Base-by-base conservation (phyloP, 108 stramenopile species). In the Asterionellopsis glacialis region DNA sequence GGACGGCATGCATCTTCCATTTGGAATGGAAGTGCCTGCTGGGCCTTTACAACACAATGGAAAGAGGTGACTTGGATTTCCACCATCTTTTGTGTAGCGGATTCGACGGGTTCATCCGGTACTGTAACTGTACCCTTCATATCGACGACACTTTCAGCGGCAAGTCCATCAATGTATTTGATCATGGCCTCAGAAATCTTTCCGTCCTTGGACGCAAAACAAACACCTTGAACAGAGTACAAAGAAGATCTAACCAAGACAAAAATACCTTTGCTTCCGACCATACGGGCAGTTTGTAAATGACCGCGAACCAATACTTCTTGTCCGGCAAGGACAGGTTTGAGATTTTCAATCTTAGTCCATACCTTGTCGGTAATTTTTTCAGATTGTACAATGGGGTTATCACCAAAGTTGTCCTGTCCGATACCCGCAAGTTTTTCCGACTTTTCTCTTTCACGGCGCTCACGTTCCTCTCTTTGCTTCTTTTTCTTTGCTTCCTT, bases 1-100 rank as follows among this genome's bases (percentile, higher is more conserved):
- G 96, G 96, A 52, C 96, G 88, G 49, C 89, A 90, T 2, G 98
- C 98, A 78, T 99, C 98, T 43, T 94, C 98, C 84, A 99, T 95
- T 59, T 88, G 88, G 63, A 99, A 96, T 14, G 99, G 98, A 64
- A 98, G 79, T 12, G 87, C 69, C 25, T 73, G 68, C 19, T 85
- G 80, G 16, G 97, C 83, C 51, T 93, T 90, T 69, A 79, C 74
- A 14, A 99, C 89, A 55, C 92, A 93, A 64, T 93, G 78, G 65
- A 97, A 90, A 42, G 70, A 64, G 7, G 73, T 51, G 40, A 98
- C 81, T 62, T 94, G 83, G 56, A 99, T 70, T 75, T 99, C 99
- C 1, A 98, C 91, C 55, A 77, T 69, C 58, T 84, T 95, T 75
- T 96, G 95, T 22, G 98, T 98, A 23, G 91, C 93, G 16, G 83